phyloP scores from a whole-genome alignment of 805 yeast genomes.

The Ogataea chonburiensis region DNA sequence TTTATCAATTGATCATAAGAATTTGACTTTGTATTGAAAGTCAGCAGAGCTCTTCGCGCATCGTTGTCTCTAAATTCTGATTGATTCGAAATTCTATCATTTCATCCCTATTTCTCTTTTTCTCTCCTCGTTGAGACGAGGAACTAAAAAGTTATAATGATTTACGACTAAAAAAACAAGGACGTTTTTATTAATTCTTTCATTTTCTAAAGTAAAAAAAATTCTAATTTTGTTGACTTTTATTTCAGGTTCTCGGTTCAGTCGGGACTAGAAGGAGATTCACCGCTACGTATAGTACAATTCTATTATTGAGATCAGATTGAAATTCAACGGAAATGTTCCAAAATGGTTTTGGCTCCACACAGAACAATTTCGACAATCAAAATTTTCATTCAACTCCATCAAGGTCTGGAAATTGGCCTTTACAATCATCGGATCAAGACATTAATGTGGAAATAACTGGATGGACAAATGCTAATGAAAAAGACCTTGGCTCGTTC shows the following conservation, averaged over 20 bases:
- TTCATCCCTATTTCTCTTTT: not conserved
- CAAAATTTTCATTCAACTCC: not conserved
- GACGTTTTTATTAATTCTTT: no score
- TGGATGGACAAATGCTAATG: slow-evolving; percentile 82
- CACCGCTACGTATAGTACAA: not conserved
- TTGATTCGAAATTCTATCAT: no score
- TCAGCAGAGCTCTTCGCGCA: no score
- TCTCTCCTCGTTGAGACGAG: no score
- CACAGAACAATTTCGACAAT: not conserved
- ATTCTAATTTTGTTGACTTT: not conserved
- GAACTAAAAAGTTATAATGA: slow-evolving; percentile 1
- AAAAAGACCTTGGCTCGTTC: slow-evolving; percentile 66
- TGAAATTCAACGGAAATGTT: slow-evolving; percentile 1
- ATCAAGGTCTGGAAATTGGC: not conserved
- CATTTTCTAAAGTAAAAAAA: slow-evolving; percentile 1
- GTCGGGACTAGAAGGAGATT: no score
- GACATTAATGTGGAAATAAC: slow-evolving; percentile 58
- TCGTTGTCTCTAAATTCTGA: no score
- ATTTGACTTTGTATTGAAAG: no score
- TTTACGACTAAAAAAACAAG: not conserved
- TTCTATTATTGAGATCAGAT: no score
- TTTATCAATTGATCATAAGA: no score
- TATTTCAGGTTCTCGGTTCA: not conserved
- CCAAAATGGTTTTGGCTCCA: slow-evolving; percentile 2
- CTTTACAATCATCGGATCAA: slow-evolving; percentile 20